Evolutionary conservation across 805 yeast genomes (phyloP).

Genomic region (Candida rishiriensis): DNA sequence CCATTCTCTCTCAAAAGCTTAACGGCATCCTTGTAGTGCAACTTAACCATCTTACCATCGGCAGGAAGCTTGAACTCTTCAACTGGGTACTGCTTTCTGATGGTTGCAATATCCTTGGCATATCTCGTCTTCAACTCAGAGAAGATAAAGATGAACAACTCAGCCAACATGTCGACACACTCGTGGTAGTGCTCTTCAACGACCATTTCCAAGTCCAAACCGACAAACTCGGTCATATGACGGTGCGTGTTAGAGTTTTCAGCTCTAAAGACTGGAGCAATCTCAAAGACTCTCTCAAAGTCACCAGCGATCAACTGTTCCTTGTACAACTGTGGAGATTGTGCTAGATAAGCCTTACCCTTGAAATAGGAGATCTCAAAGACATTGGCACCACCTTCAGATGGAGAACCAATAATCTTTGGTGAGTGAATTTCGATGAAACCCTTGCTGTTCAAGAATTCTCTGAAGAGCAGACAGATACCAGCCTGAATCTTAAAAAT

Average conservation of each 20-base stretch:
- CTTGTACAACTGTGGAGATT: slow-evolving; percentile 96
- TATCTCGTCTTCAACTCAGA: slow-evolving; percentile 75
- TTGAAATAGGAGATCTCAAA: slow-evolving; percentile 93
- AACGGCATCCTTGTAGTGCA: slow-evolving; percentile 89
- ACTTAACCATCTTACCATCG: slow-evolving; percentile 88
- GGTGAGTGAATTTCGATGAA: slow-evolving; percentile 97
- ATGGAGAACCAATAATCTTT: slow-evolving; percentile 88
- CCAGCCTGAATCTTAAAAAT: slow-evolving; percentile 92
- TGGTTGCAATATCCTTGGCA: slow-evolving; percentile 78
- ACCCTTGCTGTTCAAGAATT: slow-evolving; percentile 61
- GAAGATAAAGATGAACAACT: slow-evolving; percentile 83
- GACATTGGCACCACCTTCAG: slow-evolving; percentile 98
- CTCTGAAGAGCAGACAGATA: slow-evolving; percentile 83
- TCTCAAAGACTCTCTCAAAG: slow-evolving; percentile 92
- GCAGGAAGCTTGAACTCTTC: slow-evolving; percentile 95
- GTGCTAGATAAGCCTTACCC: slow-evolving; percentile 89
- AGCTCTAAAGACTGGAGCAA: slow-evolving; percentile 98
- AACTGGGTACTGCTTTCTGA: slow-evolving; percentile 93
- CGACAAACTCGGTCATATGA: slow-evolving; percentile 98
- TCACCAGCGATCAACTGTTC: slow-evolving; percentile 98
- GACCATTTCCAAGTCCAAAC: slow-evolving; percentile 96
- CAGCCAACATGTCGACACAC: slow-evolving; percentile 54
- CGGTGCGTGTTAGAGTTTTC: slow-evolving; percentile 99
- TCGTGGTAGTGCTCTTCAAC: slow-evolving; percentile 98
- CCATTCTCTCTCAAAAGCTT: slow-evolving; percentile 83